phyloP scores from a whole-genome alignment of 768 basidiomycete genomes.

The Lyophyllum shimeji region DNA sequence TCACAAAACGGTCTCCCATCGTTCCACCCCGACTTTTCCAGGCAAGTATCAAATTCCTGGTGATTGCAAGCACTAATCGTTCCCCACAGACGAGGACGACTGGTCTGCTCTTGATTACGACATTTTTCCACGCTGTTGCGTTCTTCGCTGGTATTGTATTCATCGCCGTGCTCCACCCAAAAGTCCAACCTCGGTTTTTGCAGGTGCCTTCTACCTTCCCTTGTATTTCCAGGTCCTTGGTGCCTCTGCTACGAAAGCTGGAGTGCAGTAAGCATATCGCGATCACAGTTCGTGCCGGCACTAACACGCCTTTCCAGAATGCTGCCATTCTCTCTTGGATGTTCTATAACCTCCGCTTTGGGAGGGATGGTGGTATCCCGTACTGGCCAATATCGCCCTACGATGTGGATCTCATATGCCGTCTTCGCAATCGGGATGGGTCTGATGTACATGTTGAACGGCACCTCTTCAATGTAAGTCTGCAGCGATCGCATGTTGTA shows the following conservation, averaged over 20 bases:
- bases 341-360: slow-evolving; percentile 49
- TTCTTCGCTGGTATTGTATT: slow-evolving; percentile 52
- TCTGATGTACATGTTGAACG: slow-evolving; percentile 68
- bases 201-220: slow-evolving; percentile 67
- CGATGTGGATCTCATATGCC: slow-evolving; percentile 63
- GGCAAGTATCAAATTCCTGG: slow-evolving; percentile 30
- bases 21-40: slow-evolving; percentile 75
- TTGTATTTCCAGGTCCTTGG: slow-evolving; percentile 80
- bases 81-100: slow-evolving; percentile 68
- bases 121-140: slow-evolving; percentile 61
- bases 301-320: slow-evolving; percentile 44
- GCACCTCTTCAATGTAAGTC: slow-evolving; percentile 50
- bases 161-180: neutral
- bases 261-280: slow-evolving; percentile 52
- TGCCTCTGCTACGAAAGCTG: slow-evolving; percentile 68
- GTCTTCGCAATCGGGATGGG: slow-evolving; percentile 66
- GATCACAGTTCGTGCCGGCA: neutral
- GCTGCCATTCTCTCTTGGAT: slow-evolving; percentile 70
- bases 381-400: slow-evolving; percentile 55
- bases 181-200: neutral
- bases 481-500: neutral
- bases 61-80: neutral
- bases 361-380: slow-evolving; percentile 59
- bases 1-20: slow-evolving; percentile 66
- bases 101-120: slow-evolving; percentile 51